Percentiles rank a stretch among this genome's conserved stretches.
phyloP scores from a whole-genome alignment of 306 rosid genomes.

The Erythrophleum fordii region DNA sequence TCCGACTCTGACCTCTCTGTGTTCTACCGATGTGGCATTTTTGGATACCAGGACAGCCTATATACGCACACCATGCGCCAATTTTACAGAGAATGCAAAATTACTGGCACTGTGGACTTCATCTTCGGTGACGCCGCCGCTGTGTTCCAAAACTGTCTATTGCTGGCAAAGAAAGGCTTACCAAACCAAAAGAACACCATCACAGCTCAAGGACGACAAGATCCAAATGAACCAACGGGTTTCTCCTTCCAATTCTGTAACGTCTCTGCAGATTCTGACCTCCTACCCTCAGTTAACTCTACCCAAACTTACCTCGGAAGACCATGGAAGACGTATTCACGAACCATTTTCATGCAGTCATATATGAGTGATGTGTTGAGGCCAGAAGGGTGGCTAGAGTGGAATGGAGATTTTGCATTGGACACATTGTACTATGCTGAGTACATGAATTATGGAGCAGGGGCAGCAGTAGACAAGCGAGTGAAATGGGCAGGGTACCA shows the following conservation, averaged over 20 bases:
- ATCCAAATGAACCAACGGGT: conserved; percentile 50
- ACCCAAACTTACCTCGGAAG: conserved; percentile 67
- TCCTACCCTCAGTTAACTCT: conserved; percentile 31
- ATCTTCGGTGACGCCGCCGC: conserved; percentile 66
- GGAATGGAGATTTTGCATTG: conserved; percentile 55
- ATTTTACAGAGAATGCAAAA: conserved; percentile 70
- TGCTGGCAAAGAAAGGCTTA: conserved; percentile 55
- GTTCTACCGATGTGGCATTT: conserved; percentile 57
- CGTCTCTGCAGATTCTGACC: conserved; percentile 58
- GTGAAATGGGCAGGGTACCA: conserved; percentile 72
- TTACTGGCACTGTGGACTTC: conserved; percentile 77
- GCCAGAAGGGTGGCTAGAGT: conserved; percentile 81
- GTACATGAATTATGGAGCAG: conserved; percentile 63
- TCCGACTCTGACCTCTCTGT: conserved; percentile 72
- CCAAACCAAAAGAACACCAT: conserved; percentile 68
- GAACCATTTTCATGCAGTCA: conserved; percentile 60
- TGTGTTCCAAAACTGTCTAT: conserved; percentile 71
- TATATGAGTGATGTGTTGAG: conserved; percentile 52
- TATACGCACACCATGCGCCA: conserved; percentile 76
- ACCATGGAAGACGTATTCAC: conserved; percentile 69
- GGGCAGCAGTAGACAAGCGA: conserved; percentile 42
- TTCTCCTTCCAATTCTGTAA: conserved; percentile 81
- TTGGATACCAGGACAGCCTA: conserved; percentile 70
- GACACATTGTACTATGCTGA: conserved; percentile 64
- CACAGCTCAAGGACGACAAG: conserved; percentile 66